A percentile compares a stretch with the other conserved stretches of the same genome.
phyloP scores from a whole-genome alignment of 129 eudicot species.

The Ambrosia trifida region DNA sequence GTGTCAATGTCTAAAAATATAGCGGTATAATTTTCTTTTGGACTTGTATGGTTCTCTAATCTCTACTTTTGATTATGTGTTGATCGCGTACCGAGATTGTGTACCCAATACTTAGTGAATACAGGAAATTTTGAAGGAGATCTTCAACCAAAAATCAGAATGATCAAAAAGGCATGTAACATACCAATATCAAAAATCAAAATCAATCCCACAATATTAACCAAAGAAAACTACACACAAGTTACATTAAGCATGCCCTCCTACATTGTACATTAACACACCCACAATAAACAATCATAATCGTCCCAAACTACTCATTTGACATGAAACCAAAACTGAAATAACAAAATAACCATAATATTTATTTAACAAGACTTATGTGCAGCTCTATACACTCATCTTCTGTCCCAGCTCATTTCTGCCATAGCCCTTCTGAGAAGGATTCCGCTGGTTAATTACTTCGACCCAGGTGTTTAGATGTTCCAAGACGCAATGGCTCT shows the following conservation, averaged over 20 bases:
- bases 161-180: slow-evolving; percentile 2
- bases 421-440: slow-evolving; percentile 17
- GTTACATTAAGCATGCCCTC: slow-evolving; percentile 11
- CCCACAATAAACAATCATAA: slow-evolving; percentile 20
- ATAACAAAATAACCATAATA: slow-evolving; percentile 10
- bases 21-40: too few relatives aligned
- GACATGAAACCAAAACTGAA: not conserved
- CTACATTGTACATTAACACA: slow-evolving; percentile 25
- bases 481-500: not conserved
- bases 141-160: not conserved
- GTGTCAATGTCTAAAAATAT: too few relatives aligned
- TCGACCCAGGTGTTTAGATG: slow-evolving; percentile 10
- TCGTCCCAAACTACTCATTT: slow-evolving; percentile 11
- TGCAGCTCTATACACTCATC: slow-evolving; percentile 27
- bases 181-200: slow-evolving; percentile 13
- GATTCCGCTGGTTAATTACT: slow-evolving; percentile 12
- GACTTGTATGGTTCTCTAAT: too few relatives aligned
- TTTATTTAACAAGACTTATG: slow-evolving; percentile 21
- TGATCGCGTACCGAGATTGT: too few relatives aligned
- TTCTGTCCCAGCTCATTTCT: slow-evolving; percentile 27
- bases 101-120: too few relatives aligned
- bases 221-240: slow-evolving; percentile 11
- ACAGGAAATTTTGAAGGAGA: too few relatives aligned
- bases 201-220: slow-evolving; percentile 16
- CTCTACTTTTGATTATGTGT: too few relatives aligned